These are phyloP conservation scores for Clarireedia paspali DNA, from an alignment of 2,329 filamentous ascomycete genomes.

Conservation along the genomic window DNA sequence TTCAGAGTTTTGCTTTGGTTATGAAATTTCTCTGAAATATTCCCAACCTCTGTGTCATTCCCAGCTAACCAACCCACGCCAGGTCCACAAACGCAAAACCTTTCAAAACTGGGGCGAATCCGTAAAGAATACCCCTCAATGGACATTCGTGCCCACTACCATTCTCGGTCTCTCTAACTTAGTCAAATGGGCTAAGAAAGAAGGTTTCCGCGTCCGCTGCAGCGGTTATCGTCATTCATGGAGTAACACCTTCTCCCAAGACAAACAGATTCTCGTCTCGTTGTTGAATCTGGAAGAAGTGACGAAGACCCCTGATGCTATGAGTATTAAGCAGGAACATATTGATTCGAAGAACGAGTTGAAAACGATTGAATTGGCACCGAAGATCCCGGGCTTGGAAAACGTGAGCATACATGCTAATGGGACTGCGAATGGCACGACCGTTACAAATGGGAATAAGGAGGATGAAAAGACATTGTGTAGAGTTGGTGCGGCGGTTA, in stretches of 20 bases:
- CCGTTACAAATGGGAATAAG: background rate
- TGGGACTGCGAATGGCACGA: background rate
- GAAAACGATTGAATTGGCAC: slow-evolving; percentile 9
- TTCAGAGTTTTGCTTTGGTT: background rate
- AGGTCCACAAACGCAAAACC: slow-evolving; percentile 28
- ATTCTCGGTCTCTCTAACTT: slow-evolving; percentile 35
- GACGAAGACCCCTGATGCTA: slow-evolving; percentile 32
- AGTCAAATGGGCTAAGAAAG: slow-evolving; percentile 31
- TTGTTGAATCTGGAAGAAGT: slow-evolving; percentile 34
- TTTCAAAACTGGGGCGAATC: slow-evolving; percentile 37
- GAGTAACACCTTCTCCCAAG: slow-evolving; percentile 34
- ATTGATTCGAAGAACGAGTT: slow-evolving; percentile 2
- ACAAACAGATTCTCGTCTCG: slow-evolving; percentile 36
- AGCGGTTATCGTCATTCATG: slow-evolving; percentile 39
- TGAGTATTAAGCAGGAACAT: slow-evolving; percentile 19
- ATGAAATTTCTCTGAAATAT: background rate
- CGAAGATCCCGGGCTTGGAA: background rate
- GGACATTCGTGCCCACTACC: slow-evolving; percentile 36
- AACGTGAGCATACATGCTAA: background rate
- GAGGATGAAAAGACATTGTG: slow-evolving; percentile 28
- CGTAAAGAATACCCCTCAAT: slow-evolving; percentile 33
- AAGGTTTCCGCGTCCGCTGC: slow-evolving; percentile 33
- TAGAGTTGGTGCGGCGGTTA: slow-evolving; percentile 36
- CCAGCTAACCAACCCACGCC: background rate
- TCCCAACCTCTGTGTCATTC: background rate